Evolutionary conservation across 2,329 filamentous ascomycete genomes (phyloP), one percentile per base, ranked within the genome.

Genomic region (Diaporthe australafricana): DNA sequence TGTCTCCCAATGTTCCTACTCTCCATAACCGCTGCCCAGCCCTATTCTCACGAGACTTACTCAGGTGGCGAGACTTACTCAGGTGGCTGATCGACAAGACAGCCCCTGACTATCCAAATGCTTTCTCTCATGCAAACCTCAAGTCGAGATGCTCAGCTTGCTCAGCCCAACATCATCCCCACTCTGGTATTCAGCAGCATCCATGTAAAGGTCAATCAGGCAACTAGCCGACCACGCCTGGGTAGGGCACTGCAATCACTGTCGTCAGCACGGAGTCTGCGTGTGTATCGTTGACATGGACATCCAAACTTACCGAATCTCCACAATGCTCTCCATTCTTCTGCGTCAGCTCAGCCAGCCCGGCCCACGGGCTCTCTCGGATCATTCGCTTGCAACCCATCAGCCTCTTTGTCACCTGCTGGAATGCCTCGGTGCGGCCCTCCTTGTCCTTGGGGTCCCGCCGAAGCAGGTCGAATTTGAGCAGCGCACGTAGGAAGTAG

Each of bases 181-280:
- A 48, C 70, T 55, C 76, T 88, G 85, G 76, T 86, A 86, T 75
- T 88, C 88, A 32, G 88, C 87, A 22, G 94, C 96, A 81, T 99
- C 96, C 87, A 98, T 95, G 84, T 98, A 99, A 75, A 99, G 83
- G 84, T 99, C 96, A 78, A 99, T 94, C 79, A 99, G 86, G 81
- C 96, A 98, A 27, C 94, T 93, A 38, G 96, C 94, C 68, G 95
- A 98, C 96, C 96, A 99, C 68, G 96, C 93, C 82, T 99, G 96
- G 0, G 96, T 98, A 32, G 96, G 96, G 68, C 93, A 96, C 91
- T 96, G 79, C 70, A 45, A 3, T 60, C 22, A 42, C 30, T 48
- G 55, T 72, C 66, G 56, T 67, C 20, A 73, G 57, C 60, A 55
- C 22, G 0, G n/a, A 22, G 60, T 32, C 42, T 42, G 60, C 67